Conservation (phyloP, 306 rosid species). For the Cyamopsis tetragonoloba region DNA sequence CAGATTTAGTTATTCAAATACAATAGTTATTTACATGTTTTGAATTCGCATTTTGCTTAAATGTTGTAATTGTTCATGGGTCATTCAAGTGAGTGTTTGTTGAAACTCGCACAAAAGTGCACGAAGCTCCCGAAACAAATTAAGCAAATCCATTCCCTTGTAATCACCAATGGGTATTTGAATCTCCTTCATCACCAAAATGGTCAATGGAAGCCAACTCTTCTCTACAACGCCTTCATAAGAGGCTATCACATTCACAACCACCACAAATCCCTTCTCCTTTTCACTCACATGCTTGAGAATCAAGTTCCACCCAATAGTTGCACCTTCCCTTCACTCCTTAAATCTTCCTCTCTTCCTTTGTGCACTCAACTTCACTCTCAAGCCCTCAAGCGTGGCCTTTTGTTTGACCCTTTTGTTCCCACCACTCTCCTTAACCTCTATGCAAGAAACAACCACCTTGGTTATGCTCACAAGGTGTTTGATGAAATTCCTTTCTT, state of each 20-base stretch:
- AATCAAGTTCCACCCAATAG: conserved; percentile 51
- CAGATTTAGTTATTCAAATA: no score
- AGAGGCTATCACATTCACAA: conserved; percentile 45
- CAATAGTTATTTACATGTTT: no score
- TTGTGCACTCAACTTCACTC: conserved; percentile 45
- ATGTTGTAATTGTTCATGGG: neutral
- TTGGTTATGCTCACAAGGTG: conserved; percentile 53
- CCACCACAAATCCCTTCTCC: conserved; percentile 34
- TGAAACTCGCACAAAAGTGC: conserved; percentile 60
- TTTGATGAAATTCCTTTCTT: conserved; percentile 58
- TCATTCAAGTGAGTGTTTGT: conserved; percentile 39
- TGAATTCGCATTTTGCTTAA: no score
- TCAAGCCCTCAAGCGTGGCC: conserved; percentile 55
- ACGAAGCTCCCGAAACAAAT: conserved; percentile 34
- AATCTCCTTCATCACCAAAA: conserved; percentile 34
- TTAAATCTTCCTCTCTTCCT: conserved; percentile 35
- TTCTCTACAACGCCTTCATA: conserved; percentile 61
- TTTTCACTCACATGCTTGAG: conserved; percentile 71
- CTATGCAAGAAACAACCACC: conserved; percentile 24
- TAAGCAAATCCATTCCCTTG: conserved; percentile 59
- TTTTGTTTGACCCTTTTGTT: conserved; percentile 48
- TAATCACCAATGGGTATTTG: conserved; percentile 45
- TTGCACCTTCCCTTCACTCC: conserved; percentile 64
- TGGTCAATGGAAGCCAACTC: conserved; percentile 54
- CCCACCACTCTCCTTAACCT: conserved; percentile 50